These are phyloP conservation scores for Cardiospermum halicacabum DNA, from an alignment of 345 rosid species.

Conservation along the genomic window DNA sequence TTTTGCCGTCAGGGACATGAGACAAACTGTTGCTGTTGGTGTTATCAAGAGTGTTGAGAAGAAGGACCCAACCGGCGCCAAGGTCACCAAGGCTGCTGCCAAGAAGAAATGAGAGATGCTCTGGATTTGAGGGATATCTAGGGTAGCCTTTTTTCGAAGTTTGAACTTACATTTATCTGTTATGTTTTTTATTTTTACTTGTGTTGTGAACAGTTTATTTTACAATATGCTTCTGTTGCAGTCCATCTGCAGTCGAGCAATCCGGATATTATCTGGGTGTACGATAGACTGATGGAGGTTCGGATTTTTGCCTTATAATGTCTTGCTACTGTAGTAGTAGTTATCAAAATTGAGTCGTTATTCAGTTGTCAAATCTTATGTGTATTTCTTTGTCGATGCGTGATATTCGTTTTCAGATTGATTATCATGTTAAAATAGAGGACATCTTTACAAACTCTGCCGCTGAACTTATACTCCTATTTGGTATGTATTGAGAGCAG, in stretches of 20 bases:
- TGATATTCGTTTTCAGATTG: too few species aligned
- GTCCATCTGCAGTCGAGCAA: neutral
- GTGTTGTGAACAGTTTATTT: neutral
- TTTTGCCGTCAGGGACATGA: constrained; percentile 31
- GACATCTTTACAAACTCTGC: too few species aligned
- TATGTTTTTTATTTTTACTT: neutral
- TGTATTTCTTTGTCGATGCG: neutral
- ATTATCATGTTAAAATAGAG: too few species aligned
- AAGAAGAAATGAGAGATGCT: constrained; percentile 20
- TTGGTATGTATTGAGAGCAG: too few species aligned
- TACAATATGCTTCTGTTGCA: neutral
- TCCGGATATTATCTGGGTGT: neutral
- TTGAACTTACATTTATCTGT: neutral
- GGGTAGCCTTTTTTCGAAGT: neutral
- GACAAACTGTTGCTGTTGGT: constrained; percentile 32
- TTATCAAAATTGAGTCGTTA: neutral
- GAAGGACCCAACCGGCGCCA: constrained; percentile 32
- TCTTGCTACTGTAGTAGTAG: too few species aligned
- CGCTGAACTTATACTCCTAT: too few species aligned
- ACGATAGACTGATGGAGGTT: neutral
- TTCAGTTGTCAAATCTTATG: neutral
- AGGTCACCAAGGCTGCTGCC: constrained; percentile 33
- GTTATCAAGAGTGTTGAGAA: constrained; percentile 30
- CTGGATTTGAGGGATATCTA: neutral
- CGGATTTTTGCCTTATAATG: neutral